phyloP scores from a whole-genome alignment of 1,139 yeast species.

The Kluyveromyces sp. region DNA sequence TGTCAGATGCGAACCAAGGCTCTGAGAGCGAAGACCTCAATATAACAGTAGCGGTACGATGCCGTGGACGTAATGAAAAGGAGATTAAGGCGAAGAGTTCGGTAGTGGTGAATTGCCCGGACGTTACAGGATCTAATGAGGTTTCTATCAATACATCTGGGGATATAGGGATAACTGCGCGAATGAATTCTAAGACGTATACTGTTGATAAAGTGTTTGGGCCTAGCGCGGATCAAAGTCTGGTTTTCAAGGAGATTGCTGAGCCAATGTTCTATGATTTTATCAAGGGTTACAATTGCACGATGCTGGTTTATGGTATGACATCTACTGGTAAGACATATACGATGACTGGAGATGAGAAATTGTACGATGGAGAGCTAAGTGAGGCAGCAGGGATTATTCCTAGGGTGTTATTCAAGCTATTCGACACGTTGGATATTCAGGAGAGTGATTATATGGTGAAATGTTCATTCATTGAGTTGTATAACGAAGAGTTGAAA shows the following conservation, averaged over 20 bases:
- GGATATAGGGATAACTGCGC: slow-evolving; percentile 38
- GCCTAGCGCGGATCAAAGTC: slow-evolving; percentile 56
- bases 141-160: slow-evolving; percentile 36
- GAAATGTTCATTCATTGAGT: slow-evolving; percentile 63
- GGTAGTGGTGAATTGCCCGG: slow-evolving; percentile 58
- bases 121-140: slow-evolving; percentile 32
- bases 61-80: slow-evolving; percentile 70
- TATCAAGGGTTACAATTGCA: slow-evolving; percentile 61
- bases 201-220: slow-evolving; percentile 72
- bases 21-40: slow-evolving; percentile 31
- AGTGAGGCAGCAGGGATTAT: slow-evolving; percentile 62
- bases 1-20: slow-evolving; percentile 2
- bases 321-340: slow-evolving; percentile 77
- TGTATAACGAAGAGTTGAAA: slow-evolving; percentile 63
- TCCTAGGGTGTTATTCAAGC: slow-evolving; percentile 52
- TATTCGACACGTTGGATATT: slow-evolving; percentile 40
- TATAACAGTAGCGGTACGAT: slow-evolving; percentile 80
- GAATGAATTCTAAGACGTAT: slow-evolving; percentile 41
- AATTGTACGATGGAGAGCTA: slow-evolving; percentile 44
- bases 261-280: slow-evolving; percentile 59
- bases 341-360: slow-evolving; percentile 64
- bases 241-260: slow-evolving; percentile 55
- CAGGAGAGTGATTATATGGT: slow-evolving; percentile 43
- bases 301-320: slow-evolving; percentile 73
- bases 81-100: slow-evolving; percentile 69